A percentile compares a stretch with the other conserved stretches of the same genome.
phyloP scores from a whole-genome alignment of 176 grass and related monocot species.

The Raddia guianensis region DNA sequence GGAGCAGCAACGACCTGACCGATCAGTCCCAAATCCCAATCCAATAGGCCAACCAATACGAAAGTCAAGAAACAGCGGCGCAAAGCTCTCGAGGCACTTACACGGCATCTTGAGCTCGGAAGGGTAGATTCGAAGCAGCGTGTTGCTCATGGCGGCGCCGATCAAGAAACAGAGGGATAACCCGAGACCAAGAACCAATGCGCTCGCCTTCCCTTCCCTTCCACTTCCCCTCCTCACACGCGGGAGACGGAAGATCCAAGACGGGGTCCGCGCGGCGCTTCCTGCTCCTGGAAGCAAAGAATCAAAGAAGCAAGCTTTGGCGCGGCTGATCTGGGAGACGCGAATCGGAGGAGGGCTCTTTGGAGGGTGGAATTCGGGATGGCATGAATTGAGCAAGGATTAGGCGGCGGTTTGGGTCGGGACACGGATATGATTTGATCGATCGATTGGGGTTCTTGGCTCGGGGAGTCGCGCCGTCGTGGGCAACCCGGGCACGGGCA shows the following conservation, averaged over 20 bases:
- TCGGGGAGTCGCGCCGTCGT: constrained; percentile 39
- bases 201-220: background rate
- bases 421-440: background rate
- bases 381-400: constrained; percentile 31
- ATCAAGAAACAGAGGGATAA: background rate
- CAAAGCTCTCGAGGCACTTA: constrained; percentile 38
- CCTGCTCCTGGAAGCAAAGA: constrained; percentile 40
- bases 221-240: background rate
- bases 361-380: constrained; percentile 26
- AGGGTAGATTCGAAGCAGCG: constrained; percentile 80
- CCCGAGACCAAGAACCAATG: background rate
- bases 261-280: constrained; percentile 7
- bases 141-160: constrained; percentile 64
- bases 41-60: background rate
- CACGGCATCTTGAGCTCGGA: constrained; percentile 91
- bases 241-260: constrained; percentile 32
- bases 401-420: background rate
- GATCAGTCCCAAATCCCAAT: constrained; percentile 33
- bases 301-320: constrained; percentile 9
- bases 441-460: background rate
- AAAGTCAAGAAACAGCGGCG: constrained; percentile 35
- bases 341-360: constrained; percentile 3
- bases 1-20: constrained; percentile 26
- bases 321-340: background rate
- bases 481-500: constrained; percentile 8